These are phyloP conservation scores for Eucommia ulmoides DNA, from an alignment of 257 asterid genomes.

Conservation along the genomic window DNA sequence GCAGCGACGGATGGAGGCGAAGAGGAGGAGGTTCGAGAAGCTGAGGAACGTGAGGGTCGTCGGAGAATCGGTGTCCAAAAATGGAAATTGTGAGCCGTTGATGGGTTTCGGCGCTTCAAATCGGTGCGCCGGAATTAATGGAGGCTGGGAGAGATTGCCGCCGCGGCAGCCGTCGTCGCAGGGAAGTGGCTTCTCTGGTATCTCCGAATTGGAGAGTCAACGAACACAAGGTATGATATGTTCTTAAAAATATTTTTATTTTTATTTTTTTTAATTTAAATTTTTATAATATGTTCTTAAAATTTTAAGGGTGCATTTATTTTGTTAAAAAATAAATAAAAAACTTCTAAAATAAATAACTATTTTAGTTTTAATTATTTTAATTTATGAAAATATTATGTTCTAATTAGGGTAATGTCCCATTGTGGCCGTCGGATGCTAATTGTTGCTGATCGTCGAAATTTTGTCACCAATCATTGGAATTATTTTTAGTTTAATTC, in stretches of 20 bases:
- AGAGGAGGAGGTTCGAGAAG: conserved; percentile 54
- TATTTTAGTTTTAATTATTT: too few species aligned
- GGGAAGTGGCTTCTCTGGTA: conserved; percentile 46
- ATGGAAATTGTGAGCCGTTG: conserved; percentile 22
- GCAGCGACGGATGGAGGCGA: conserved; percentile 59
- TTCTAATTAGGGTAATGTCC: too few species aligned
- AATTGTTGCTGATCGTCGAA: too few species aligned
- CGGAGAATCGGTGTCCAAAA: conserved; percentile 17
- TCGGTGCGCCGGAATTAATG: conserved; percentile 4
- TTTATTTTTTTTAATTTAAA: not conserved
- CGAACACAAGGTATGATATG: conserved; percentile 34
- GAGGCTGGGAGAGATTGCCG: conserved; percentile 7
- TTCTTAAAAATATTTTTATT: not conserved
- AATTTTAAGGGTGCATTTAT: too few species aligned
- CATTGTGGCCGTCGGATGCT: too few species aligned
- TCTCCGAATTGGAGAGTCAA: conserved; percentile 32
- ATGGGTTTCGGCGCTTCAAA: too few species aligned
- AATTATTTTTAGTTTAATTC: too few species aligned
- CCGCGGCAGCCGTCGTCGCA: conserved; percentile 16
- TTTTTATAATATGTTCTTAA: too few species aligned
- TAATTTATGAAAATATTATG: too few species aligned
- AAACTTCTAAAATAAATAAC: too few species aligned
- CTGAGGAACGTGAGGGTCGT: conserved; percentile 33
- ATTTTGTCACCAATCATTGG: too few species aligned
- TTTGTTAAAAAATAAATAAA: too few species aligned